These are phyloP conservation scores for Vigna reflexopilosa DNA, from an alignment of 306 rosid species.

Conservation along the genomic window DNA sequence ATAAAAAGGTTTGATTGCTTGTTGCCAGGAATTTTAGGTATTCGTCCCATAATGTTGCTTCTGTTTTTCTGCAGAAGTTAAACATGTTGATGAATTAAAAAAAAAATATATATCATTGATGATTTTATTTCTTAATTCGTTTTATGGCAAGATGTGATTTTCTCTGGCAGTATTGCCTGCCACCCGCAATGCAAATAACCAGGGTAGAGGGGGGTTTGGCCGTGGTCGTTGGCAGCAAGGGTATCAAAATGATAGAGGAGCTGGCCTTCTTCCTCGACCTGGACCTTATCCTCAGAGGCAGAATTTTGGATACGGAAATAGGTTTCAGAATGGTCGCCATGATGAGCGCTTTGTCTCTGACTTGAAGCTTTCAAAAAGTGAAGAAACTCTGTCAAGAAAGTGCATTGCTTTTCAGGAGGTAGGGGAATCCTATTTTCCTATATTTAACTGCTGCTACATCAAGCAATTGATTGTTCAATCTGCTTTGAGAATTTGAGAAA, in stretches of 20 bases:
- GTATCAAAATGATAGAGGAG: conserved; percentile 79
- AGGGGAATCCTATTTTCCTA: conserved; percentile 29
- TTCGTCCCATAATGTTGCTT: neutral
- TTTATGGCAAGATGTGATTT: conserved; percentile 49
- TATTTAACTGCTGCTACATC: conserved; percentile 13
- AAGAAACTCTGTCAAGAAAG: conserved; percentile 64
- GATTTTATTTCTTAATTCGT: conserved; percentile 45
- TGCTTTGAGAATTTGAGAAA: conserved; percentile 17
- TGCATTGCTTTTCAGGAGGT: conserved; percentile 68
- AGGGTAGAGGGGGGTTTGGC: conserved; percentile 57
- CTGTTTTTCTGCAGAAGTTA: conserved; percentile 27
- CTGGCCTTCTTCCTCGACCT: conserved; percentile 93
- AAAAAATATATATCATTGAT: conserved; percentile 38
- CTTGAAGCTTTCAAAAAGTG: conserved; percentile 86
- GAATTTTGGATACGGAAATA: conserved; percentile 71
- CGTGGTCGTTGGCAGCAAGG: conserved; percentile 65
- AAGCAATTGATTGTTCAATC: conserved; percentile 33
- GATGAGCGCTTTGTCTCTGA: conserved; percentile 91
- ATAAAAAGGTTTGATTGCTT: neutral
- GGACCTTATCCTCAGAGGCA: conserved; percentile 92
- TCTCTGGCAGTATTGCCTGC: conserved; percentile 64
- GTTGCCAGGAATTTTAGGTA: conserved; percentile 12
- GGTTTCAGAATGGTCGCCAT: conserved; percentile 69
- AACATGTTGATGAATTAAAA: conserved; percentile 24
- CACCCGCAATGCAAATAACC: conserved; percentile 48